These are phyloP conservation scores for Claviceps cyperi DNA, from an alignment of 2,329 filamentous ascomycete genomes.

Conservation along the genomic window DNA sequence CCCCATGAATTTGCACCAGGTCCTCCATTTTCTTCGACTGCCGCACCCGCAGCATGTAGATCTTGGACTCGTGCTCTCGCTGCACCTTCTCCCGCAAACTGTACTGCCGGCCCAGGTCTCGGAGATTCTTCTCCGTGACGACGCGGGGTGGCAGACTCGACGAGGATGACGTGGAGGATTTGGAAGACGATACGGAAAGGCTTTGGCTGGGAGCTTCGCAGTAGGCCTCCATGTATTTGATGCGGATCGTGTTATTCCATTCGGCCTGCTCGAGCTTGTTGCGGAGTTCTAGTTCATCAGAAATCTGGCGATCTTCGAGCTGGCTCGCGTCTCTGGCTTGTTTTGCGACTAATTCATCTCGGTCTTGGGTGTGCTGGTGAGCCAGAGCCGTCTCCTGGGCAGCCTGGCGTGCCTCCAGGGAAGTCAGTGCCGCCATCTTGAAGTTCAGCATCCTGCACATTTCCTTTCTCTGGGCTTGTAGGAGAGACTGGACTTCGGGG, in stretches of 20 bases:
- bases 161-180: conserved; percentile 7
- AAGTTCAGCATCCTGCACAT: conserved; percentile 37
- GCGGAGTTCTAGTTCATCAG: conserved; percentile 45
- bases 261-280: conserved; percentile 40
- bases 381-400: conserved; percentile 30
- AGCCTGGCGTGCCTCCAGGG: conserved; percentile 36
- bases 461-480: conserved; percentile 32
- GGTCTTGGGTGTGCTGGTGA: conserved; percentile 32
- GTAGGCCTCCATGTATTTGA: conserved; percentile 55
- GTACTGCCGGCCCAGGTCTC: conserved; percentile 46
- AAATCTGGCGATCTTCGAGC: conserved; percentile 47
- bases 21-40: conserved; percentile 49
- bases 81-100: conserved; percentile 44
- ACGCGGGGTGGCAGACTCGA: conserved; percentile 30
- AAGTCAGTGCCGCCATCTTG: conserved; percentile 30
- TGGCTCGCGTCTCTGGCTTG: conserved; percentile 38
- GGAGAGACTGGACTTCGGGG: conserved; percentile 29
- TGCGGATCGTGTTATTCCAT: conserved; percentile 38
- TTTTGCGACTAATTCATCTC: conserved; percentile 38
- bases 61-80: conserved; percentile 42
- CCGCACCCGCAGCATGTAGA: conserved; percentile 51
- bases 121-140: conserved; percentile 45
- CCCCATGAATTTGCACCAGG: conserved; percentile 38
- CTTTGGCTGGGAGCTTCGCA: conserved; percentile 38
- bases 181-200: not conserved